Evolutionary conservation across 768 basidiomycete species (phyloP), one percentile per base, ranked within the genome.

Genomic region (Psilocybe sp.): DNA sequence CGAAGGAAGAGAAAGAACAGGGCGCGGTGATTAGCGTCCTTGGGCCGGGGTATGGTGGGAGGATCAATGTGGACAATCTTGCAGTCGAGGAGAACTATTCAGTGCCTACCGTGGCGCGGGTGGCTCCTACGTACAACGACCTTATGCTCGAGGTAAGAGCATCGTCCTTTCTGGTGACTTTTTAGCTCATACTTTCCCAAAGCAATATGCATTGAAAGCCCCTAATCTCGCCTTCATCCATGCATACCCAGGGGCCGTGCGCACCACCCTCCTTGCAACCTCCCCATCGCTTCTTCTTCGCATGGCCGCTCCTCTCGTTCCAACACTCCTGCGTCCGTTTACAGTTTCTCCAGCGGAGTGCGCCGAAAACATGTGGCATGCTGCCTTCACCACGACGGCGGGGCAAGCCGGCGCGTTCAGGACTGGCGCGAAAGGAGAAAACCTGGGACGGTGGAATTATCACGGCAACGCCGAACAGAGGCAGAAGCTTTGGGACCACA

Each of bases 21-120:
- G 78, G 73, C 18, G 73, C 75, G 49, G 78, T 75, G 14, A 60
- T 81, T 60, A 73, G 73, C 1, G 68, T 82, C 0, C 56, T 81
- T 15, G 71, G 62, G 8, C 58, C 66, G 1, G 66, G 65, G 0
- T 13, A 61, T 0, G 73, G 71, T 5, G 62, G 60, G 0, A 46
- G 55, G 8, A 67, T 81, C 18, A 67, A 79, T 53, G 41, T 75
- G 19, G 63, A 80, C 32, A 76, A 81, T 52, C 64, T 82, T 14
- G 78, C 72, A 1, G 57, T 82, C 52, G 76, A 76, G 64, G 76
- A 77, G 59, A 64, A 49, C 11, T 81, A 67, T 58, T 67, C 64
- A 1, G 20, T 71, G 1, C 11, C 52, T 4, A 69, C 63, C 2
- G 73, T 74, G 0, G 70, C 64, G 2, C 18, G 58, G 40, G 52